Conservation (phyloP, 768 basidiomycete genomes). For the Suillus subalutaceus region DNA sequence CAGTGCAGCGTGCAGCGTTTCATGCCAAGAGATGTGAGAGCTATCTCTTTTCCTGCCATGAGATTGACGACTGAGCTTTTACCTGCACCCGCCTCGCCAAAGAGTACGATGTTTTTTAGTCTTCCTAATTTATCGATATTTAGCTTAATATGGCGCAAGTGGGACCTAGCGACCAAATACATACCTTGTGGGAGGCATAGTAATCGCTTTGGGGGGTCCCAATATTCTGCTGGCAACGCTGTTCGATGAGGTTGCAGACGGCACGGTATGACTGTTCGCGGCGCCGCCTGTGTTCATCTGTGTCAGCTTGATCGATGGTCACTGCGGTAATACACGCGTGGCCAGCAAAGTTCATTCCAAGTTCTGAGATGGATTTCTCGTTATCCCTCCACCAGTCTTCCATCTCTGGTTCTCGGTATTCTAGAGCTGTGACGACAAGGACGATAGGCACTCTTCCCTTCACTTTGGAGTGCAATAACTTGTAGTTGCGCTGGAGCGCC, state of each 20-base stretch:
- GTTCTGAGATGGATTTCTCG: slow-evolving; percentile 21
- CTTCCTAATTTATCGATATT: neutral
- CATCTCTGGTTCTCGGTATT: slow-evolving; percentile 33
- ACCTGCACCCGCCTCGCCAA: slow-evolving; percentile 35
- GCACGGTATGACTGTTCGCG: slow-evolving; percentile 26
- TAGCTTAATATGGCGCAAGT: neutral
- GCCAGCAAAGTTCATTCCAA: slow-evolving; percentile 30
- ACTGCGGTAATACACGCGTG: slow-evolving; percentile 35
- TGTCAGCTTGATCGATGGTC: slow-evolving; percentile 21
- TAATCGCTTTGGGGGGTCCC: too few species aligned
- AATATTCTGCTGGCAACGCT: neutral
- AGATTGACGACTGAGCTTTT: slow-evolving; percentile 50
- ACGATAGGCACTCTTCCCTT: slow-evolving; percentile 41
- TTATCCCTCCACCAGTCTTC: slow-evolving; percentile 37
- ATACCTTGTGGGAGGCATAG: neutral
- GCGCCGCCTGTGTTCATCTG: slow-evolving; percentile 23
- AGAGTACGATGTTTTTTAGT: slow-evolving; percentile 28
- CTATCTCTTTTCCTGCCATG: slow-evolving; percentile 31
- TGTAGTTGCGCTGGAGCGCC: slow-evolving; percentile 40
- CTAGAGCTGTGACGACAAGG: slow-evolving; percentile 46
- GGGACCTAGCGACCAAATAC: neutral
- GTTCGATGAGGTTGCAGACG: slow-evolving; percentile 24
- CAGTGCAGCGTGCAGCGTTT: slow-evolving; percentile 38
- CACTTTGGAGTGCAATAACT: slow-evolving; percentile 42
- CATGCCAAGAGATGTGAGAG: slow-evolving; percentile 33